These are phyloP conservation scores for Allium fistulosum DNA, from an alignment of 106 monocot species.

Conservation along the genomic window DNA sequence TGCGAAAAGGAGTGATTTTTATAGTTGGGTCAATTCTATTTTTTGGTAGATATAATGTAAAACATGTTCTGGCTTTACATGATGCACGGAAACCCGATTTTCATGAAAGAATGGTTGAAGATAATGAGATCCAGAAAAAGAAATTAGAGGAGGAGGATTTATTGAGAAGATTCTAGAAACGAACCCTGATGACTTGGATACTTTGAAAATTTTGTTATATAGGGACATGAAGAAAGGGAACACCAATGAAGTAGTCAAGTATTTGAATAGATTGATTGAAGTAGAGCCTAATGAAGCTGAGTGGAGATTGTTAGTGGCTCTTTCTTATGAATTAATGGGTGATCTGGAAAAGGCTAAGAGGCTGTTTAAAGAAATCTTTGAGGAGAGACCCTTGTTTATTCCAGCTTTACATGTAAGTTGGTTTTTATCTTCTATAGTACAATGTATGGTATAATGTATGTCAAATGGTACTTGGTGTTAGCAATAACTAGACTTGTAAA, in stretches of 20 bases:
- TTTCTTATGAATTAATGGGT: slow-evolving; percentile 70
- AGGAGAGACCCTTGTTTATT: slow-evolving; percentile 58
- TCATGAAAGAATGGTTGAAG: slow-evolving; percentile 12
- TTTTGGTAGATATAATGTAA: slow-evolving; percentile 14
- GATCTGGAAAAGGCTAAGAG: slow-evolving; percentile 52
- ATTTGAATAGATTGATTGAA: slow-evolving; percentile 54
- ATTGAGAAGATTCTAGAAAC: slow-evolving; percentile 43
- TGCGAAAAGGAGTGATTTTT: slow-evolving; percentile 15
- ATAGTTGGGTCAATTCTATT: slow-evolving; percentile 30
- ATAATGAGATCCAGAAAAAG: slow-evolving; percentile 2
- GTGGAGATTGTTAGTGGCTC: slow-evolving; percentile 69
- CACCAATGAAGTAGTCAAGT: slow-evolving; percentile 39
- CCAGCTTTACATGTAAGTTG: slow-evolving; percentile 77
- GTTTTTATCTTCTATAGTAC: background rate
- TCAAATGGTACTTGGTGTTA: too few relatives aligned
- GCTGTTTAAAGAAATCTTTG: slow-evolving; percentile 61
- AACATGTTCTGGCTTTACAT: slow-evolving; percentile 18
- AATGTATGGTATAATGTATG: too few relatives aligned
- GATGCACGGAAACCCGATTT: slow-evolving; percentile 10
- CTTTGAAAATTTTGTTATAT: slow-evolving; percentile 63
- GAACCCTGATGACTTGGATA: slow-evolving; percentile 44
- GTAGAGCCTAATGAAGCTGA: slow-evolving; percentile 74
- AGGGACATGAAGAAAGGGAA: slow-evolving; percentile 61
- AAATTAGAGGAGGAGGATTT: slow-evolving; percentile 24
- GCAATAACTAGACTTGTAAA: too few relatives aligned